Percentiles rank a stretch among this genome's conserved stretches.
These are phyloP conservation scores for Rhynchosporium secalis DNA, from an alignment of 2,329 filamentous ascomycete species.

Conservation along the genomic window DNA sequence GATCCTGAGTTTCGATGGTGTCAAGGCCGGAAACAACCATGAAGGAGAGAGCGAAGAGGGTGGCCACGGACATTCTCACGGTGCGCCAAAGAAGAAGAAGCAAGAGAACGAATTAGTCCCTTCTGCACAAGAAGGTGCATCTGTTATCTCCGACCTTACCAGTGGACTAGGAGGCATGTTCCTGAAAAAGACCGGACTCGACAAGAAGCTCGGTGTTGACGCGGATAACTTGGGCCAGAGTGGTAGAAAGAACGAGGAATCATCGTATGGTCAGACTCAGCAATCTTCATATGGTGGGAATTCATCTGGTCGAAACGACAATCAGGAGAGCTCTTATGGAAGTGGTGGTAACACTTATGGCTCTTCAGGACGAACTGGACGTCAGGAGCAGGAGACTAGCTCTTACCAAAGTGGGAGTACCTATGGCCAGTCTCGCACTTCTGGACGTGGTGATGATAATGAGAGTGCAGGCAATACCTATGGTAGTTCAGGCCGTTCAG, in stretches of 20 bases:
- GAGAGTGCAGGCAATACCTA: conserved; percentile 11
- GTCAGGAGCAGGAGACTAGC: background rate
- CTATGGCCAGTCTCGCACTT: conserved; percentile 1
- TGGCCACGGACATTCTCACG: conserved; percentile 19
- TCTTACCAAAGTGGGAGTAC: conserved; percentile 6
- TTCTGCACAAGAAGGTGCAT: conserved; percentile 21
- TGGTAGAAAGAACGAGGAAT: conserved; percentile 8
- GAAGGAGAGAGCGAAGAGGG: conserved; percentile 19
- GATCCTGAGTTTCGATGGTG: conserved; percentile 75
- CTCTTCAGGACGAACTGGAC: conserved; percentile 6
- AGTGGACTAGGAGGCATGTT: conserved; percentile 16
- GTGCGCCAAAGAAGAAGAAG: conserved; percentile 15
- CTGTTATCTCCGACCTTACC: background rate
- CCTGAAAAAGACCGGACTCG: conserved; percentile 17
- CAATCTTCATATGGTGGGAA: conserved; percentile 6
- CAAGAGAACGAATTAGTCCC: conserved; percentile 6
- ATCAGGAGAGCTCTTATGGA: conserved; percentile 15
- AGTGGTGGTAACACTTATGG: conserved; percentile 13
- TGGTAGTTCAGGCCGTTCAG: conserved; percentile 6
- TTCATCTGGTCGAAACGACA: conserved; percentile 9
- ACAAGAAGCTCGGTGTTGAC: conserved; percentile 12
- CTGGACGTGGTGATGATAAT: conserved; percentile 7
- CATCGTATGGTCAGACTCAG: conserved; percentile 5
- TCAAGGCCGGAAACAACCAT: conserved; percentile 42
- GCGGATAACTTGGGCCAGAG: background rate